Base-by-base conservation (phyloP, 1,284 basidiomycete species). In the Pulchroboletus neoregius region DNA sequence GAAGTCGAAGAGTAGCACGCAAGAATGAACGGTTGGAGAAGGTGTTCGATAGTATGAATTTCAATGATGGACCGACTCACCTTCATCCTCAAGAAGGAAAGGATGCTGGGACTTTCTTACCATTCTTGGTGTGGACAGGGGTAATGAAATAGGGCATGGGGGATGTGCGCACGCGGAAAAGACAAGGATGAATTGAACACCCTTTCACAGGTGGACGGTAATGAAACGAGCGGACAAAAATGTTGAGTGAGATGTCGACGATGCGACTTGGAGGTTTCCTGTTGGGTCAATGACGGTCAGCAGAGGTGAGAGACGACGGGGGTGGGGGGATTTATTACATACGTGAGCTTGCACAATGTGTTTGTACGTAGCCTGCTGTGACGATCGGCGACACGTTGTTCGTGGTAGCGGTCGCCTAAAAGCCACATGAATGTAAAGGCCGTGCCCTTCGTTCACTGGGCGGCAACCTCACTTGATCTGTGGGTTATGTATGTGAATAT, bases 331-430 rank as follows among this genome's bases (percentile, higher is more conserved):
- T 15, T 16, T 37, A 63, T 58, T 58, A 58, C 57, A 61, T 63
- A 63, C 51, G 13, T 41, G 43, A 42, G 28, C n/a, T 13, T 5
- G 13, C 47, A 16, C 43, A 33, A 8, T 37, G 54, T 11, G 54
- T 56, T 42, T 50, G 58, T 59, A 59, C 58, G 58, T 59, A 62
- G 27, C 39, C 35, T 35, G 30, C 43, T 62, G 51, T 58, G 57
- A 63, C 61, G 54, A 63, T 59, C 61, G 57, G 43, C 49, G 9
- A 43, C 60, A 60, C 32, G 50, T 42, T 45, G 48, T 33, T 40
- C 16, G 37, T 13, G 24, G 23, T 45, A 45, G 52, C 43, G 48
- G 57, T 61, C 58, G 58, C 56, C 38, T 61, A 61, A 57, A 57
- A 20, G 31, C 56, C 51, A 43, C 37, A 26, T 15, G 37, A 39